Evolutionary conservation across 148 eudicot species (phyloP).

Genomic region (Arctostaphylos glauca): DNA sequence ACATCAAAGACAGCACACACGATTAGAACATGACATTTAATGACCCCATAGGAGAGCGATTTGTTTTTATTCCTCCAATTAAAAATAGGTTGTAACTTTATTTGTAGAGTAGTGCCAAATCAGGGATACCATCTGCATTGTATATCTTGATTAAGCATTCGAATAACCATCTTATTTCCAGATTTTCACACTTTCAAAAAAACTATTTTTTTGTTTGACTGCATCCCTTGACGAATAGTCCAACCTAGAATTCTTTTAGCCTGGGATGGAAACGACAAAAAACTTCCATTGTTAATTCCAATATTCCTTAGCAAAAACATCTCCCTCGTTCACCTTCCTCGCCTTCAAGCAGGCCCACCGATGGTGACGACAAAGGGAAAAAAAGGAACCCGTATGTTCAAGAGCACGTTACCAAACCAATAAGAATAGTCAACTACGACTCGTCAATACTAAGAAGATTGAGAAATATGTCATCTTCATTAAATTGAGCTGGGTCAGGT

Average conservation of each 20-base stretch:
- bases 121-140: not conserved
- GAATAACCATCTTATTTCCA: too few relatives aligned
- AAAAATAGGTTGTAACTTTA: not conserved
- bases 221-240: not conserved
- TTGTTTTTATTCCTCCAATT: not conserved
- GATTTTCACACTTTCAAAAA: too few relatives aligned
- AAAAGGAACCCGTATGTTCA: not conserved
- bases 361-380: conserved; percentile 1
- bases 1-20: not conserved
- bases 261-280: not conserved
- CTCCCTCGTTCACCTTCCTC: not conserved
- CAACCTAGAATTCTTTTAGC: not conserved
- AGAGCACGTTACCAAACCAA: not conserved
- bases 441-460: not conserved
- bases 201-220: too few relatives aligned
- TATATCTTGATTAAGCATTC: too few relatives aligned
- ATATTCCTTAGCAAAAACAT: not conserved
- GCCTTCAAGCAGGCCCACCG: not conserved
- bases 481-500: not conserved
- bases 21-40: not conserved
- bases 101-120: not conserved
- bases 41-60: not conserved
- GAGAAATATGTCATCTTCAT: not conserved
- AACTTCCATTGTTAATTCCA: not conserved
- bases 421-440: not conserved